A percentile compares a stretch with the other conserved stretches of the same genome.
phyloP scores from a whole-genome alignment of 2,329 filamentous ascomycete genomes.

The Aspergillus fischeri region DNA sequence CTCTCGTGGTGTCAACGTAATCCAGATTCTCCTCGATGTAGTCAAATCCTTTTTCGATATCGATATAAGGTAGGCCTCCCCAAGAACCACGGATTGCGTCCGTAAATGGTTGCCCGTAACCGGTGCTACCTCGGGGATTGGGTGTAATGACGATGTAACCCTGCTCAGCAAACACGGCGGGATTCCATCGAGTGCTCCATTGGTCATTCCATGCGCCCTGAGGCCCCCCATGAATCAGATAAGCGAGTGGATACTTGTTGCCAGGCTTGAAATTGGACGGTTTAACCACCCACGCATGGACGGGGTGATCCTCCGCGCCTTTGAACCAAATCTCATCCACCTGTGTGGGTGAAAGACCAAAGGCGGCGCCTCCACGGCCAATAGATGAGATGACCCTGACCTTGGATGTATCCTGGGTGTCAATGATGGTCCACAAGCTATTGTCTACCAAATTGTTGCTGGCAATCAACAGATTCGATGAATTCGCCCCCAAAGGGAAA shows the following conservation, averaged over 20 bases:
- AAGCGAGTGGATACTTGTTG: conserved; percentile 52
- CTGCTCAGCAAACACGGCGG: conserved; percentile 56
- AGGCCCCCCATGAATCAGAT: conserved; percentile 53
- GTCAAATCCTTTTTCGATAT: conserved; percentile 53
- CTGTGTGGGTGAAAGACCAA: conserved; percentile 40
- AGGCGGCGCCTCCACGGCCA: conserved; percentile 32
- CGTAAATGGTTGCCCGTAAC: conserved; percentile 54
- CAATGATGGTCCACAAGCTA: conserved; percentile 41
- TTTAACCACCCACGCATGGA: conserved; percentile 47
- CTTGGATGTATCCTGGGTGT: conserved; percentile 29
- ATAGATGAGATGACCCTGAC: conserved; percentile 36
- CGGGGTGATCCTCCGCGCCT: conserved; percentile 41
- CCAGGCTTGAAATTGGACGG: conserved; percentile 43
- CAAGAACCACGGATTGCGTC: conserved; percentile 50
- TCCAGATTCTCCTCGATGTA: conserved; percentile 48
- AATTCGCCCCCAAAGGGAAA: conserved; percentile 30
- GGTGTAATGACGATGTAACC: conserved; percentile 59
- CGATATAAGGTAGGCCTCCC: conserved; percentile 53
- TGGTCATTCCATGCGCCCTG: conserved; percentile 50
- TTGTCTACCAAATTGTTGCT: conserved; percentile 44
- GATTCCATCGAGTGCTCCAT: conserved; percentile 54
- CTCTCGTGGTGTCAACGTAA: conserved; percentile 52
- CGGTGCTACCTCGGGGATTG: conserved; percentile 56
- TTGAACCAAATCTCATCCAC: conserved; percentile 45
- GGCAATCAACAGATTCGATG: conserved; percentile 38